These are phyloP conservation scores for Fusarium pseudograminearum DNA, from an alignment of 2,329 filamentous ascomycete genomes.

Conservation along the genomic window DNA sequence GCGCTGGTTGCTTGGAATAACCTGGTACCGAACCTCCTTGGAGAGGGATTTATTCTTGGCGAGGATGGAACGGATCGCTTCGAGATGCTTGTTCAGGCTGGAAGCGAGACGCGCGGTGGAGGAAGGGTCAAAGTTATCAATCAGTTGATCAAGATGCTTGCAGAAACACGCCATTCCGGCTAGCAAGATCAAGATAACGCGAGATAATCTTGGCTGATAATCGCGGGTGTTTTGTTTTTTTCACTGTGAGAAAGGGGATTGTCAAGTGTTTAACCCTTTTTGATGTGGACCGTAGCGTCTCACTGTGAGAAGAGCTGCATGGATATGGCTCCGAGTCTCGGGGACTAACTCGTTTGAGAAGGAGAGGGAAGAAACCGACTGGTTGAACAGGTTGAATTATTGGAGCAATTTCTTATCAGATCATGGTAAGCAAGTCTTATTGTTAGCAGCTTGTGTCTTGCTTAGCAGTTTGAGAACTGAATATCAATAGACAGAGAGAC, in stretches of 20 bases:
- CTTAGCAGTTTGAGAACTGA: no score
- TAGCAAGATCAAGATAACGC: slow-evolving; percentile 24
- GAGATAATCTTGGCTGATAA: slow-evolving; percentile 7
- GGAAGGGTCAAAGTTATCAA: slow-evolving; percentile 39
- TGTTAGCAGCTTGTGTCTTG: neutral
- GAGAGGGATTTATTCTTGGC: slow-evolving; percentile 47
- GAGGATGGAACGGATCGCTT: slow-evolving; percentile 44
- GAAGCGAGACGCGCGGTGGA: slow-evolving; percentile 41
- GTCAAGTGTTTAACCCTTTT: neutral
- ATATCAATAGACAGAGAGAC: no score
- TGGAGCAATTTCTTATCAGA: neutral
- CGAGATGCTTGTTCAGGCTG: slow-evolving; percentile 47
- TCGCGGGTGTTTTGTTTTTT: neutral
- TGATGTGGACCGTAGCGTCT: neutral
- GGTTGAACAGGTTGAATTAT: neutral
- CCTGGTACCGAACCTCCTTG: slow-evolving; percentile 49
- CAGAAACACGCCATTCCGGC: slow-evolving; percentile 43
- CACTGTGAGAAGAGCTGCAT: neutral
- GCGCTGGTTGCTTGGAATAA: slow-evolving; percentile 49
- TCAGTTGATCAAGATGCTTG: slow-evolving; percentile 40
- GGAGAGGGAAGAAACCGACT: neutral
- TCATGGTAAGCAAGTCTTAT: neutral
- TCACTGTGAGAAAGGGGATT: slow-evolving; percentile 37
- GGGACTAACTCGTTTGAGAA: neutral
- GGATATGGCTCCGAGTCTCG: neutral